These are phyloP conservation scores for Teratosphaeria zuluensis DNA, from an alignment of 2,329 filamentous ascomycete genomes.

Conservation along the genomic window DNA sequence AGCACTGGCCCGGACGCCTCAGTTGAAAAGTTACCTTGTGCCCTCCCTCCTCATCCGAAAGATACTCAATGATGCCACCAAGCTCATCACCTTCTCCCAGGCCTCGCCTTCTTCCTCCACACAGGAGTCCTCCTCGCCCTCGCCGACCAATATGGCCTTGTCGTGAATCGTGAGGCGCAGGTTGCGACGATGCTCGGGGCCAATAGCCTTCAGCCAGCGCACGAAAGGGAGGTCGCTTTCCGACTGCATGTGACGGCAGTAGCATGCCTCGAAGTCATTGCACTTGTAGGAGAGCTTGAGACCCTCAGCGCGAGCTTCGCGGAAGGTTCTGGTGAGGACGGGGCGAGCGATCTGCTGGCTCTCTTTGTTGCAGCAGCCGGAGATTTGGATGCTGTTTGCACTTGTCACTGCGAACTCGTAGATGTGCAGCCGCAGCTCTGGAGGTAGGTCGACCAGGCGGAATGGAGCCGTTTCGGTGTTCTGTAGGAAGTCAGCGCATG, in stretches of 20 bases:
- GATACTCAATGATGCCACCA: slow-evolving; percentile 63
- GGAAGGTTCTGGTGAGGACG: neutral
- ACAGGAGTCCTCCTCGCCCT: neutral
- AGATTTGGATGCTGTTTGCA: slow-evolving; percentile 49
- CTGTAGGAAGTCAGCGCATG: neutral
- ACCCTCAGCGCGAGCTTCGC: neutral
- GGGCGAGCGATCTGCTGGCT: neutral
- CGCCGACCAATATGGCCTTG: neutral
- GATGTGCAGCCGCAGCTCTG: slow-evolving; percentile 59
- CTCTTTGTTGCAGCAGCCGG: neutral
- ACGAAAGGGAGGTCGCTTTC: neutral
- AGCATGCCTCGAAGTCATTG: neutral
- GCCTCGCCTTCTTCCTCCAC: neutral
- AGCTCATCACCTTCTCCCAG: slow-evolving; percentile 52
- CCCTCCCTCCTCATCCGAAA: neutral
- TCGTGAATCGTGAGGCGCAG: neutral
- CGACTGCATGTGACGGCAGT: neutral
- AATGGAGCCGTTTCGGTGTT: slow-evolving; percentile 31
- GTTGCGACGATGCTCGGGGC: neutral
- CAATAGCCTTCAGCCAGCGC: neutral
- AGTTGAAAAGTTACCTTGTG: slow-evolving; percentile 40
- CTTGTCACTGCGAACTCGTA: slow-evolving; percentile 53
- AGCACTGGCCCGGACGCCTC: slow-evolving; percentile 53
- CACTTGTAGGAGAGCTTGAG: neutral
- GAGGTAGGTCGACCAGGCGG: slow-evolving; percentile 56